Conservation (phyloP, 768 basidiomycete genomes). For the Cantharellus anzutake region DNA sequence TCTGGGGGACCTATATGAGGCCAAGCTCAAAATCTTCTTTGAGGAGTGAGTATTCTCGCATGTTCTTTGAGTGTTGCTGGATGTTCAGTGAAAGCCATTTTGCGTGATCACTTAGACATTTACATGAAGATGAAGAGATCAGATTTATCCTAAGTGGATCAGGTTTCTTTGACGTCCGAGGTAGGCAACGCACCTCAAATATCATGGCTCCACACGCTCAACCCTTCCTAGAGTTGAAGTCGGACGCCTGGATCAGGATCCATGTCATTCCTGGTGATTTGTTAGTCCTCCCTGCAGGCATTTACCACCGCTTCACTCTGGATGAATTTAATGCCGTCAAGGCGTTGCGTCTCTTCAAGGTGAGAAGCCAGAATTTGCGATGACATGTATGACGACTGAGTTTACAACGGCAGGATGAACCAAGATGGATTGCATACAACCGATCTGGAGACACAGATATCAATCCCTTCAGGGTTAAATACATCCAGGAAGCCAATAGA, state of each 20-base stretch:
- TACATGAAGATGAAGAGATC: slow-evolving; percentile 95
- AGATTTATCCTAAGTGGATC: slow-evolving; percentile 72
- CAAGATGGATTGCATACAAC: slow-evolving; percentile 74
- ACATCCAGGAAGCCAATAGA: slow-evolving; percentile 14
- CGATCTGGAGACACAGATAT: slow-evolving; percentile 39
- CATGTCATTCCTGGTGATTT: slow-evolving; percentile 63
- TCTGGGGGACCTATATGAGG: slow-evolving; percentile 68
- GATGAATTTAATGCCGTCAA: slow-evolving; percentile 56
- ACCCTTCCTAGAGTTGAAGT: slow-evolving; percentile 31
- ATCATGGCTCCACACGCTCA: not conserved
- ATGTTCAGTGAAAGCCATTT: not conserved
- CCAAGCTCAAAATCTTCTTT: slow-evolving; percentile 67
- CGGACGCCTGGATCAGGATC: slow-evolving; percentile 67
- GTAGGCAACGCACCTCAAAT: slow-evolving; percentile 19
- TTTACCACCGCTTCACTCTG: slow-evolving; percentile 89
- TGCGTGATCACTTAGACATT: slow-evolving; percentile 32
- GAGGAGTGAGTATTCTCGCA: slow-evolving; percentile 37
- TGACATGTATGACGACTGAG: not conserved
- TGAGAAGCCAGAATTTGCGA: slow-evolving; percentile 12
- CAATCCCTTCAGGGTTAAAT: slow-evolving; percentile 43
- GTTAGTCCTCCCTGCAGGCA: slow-evolving; percentile 71
- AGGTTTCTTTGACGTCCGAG: slow-evolving; percentile 84
- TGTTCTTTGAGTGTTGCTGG: not conserved
- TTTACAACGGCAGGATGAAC: slow-evolving; percentile 45
- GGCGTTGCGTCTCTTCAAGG: slow-evolving; percentile 75